Evolutionary conservation across 2,329 filamentous ascomycete species (phyloP).

Genomic region (Exserohilum turcica): DNA sequence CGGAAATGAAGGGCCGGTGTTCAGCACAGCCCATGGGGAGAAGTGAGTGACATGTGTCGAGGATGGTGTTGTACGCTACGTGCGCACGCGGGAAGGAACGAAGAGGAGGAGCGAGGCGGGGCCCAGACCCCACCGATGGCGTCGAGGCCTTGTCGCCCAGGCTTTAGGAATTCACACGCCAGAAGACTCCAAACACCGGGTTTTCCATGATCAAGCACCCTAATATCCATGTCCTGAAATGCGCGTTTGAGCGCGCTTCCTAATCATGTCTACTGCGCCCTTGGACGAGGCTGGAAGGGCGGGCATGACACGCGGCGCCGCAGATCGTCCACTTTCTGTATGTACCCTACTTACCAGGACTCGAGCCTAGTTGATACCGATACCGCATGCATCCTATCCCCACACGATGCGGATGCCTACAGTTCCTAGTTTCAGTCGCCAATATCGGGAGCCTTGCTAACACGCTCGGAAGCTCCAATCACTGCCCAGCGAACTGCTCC

Average conservation of each 20-base stretch:
- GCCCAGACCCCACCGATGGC: constrained; percentile 6
- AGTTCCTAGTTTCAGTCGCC: neutral
- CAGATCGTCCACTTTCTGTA: constrained; percentile 8
- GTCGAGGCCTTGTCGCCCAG: constrained; percentile 6
- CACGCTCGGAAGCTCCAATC: constrained; percentile 27
- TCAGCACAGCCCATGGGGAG: too few relatives aligned
- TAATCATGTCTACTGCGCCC: neutral
- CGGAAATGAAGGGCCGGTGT: too few relatives aligned
- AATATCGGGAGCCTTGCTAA: constrained; percentile 3
- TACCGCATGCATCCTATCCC: constrained; percentile 4
- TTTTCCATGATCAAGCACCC: neutral
- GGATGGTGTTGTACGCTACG: neutral
- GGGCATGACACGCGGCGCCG: neutral
- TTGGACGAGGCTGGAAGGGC: neutral
- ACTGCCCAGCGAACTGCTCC: constrained; percentile 52
- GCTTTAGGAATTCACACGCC: constrained; percentile 5
- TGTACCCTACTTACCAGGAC: constrained; percentile 1
- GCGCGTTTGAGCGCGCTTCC: neutral
- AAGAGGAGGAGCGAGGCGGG: constrained; percentile 1
- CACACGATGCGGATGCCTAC: neutral
- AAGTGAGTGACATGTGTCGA: too few relatives aligned
- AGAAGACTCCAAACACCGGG: neutral
- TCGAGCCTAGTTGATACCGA: constrained; percentile 2
- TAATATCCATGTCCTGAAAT: neutral
- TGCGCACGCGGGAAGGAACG: neutral